Evolutionary conservation across 169 alveolate species (phyloP), one percentile per base, ranked within the genome.

Genomic region (Plasmodium blacklocki): DNA sequence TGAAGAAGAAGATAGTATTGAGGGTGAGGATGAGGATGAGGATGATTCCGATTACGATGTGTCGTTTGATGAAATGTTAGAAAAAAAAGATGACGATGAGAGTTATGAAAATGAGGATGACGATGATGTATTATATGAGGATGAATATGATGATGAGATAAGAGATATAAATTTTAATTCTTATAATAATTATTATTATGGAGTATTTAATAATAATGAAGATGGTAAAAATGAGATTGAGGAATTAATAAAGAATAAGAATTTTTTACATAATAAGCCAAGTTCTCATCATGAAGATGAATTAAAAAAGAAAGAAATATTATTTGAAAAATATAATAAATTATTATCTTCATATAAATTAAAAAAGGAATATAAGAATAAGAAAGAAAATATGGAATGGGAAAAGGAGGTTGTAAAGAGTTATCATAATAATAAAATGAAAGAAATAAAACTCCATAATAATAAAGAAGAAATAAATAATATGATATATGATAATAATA

Each of bases 261-360:
- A 32, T 5, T 32, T 32, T 32, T 32, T 32, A 32, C 58, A 73
- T 54, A 15, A 23, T 2, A 21, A 66, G 0, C 72, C 47, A 62
- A 59, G 49, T 11, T 3, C 21, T 9, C 19, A 50, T 49, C 49
- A 64, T 18, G 78, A 43, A 23, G 85, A 52, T 2, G 68, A 73
- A 32, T 32, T 32, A 32, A 72, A 59, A 19, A 66, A 19, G 49
- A 52, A 78, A 43, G 71, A 78, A 12, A 21, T 49, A 23, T n/a
- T 64, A 19, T 78, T 64, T 66, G 89, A 78, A 71, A 68, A 71
- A 29, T 78, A 78, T 71, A 67, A 66, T 43, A 78, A 78, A 39
- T 52, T 78, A 71, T 43, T 78, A 60, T 14, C 59, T 26, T 29
- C 50, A 49, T 64, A 78, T 43, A 52, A 45, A 64, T 3, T 58